Evolutionary conservation across 2,329 filamentous ascomycete genomes (phyloP).

Genomic region (Colletotrichum trifolii): DNA sequence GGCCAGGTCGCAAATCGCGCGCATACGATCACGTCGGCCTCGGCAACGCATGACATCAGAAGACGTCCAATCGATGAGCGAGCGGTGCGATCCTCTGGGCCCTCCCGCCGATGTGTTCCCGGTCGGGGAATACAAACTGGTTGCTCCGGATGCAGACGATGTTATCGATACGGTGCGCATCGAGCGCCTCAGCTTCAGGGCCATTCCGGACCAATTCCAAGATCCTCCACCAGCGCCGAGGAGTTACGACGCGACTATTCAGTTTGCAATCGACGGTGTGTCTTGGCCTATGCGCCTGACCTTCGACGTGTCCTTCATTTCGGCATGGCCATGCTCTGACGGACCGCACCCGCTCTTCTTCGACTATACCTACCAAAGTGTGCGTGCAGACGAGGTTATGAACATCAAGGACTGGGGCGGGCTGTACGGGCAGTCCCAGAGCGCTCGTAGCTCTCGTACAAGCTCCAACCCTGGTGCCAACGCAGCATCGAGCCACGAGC

Average conservation of each 20-base stretch:
- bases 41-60: constrained; percentile 66
- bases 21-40: constrained; percentile 70
- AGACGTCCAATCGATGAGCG: constrained; percentile 73
- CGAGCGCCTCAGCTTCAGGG: constrained; percentile 72
- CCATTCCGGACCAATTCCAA: constrained; percentile 45
- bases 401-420: constrained; percentile 74
- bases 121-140: constrained; percentile 74
- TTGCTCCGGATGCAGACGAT: constrained; percentile 66
- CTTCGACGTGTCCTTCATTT: constrained; percentile 74
- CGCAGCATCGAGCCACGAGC: constrained; percentile 43
- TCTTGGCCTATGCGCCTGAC: constrained; percentile 72
- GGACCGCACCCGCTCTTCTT: constrained; percentile 78
- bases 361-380: constrained; percentile 71
- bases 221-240: constrained; percentile 48
- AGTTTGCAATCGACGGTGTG: constrained; percentile 71
- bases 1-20: constrained; percentile 74
- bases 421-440: constrained; percentile 47
- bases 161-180: constrained; percentile 75
- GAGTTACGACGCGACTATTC: constrained; percentile 70
- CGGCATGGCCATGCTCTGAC: constrained; percentile 71
- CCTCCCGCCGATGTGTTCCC: constrained; percentile 71
- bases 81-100: constrained; percentile 76
- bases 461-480: constrained; percentile 46
- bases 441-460: constrained; percentile 44
- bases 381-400: constrained; percentile 73